These are phyloP conservation scores for Mallotus japonicus DNA, from an alignment of 441 rosid species.

Conservation along the genomic window DNA sequence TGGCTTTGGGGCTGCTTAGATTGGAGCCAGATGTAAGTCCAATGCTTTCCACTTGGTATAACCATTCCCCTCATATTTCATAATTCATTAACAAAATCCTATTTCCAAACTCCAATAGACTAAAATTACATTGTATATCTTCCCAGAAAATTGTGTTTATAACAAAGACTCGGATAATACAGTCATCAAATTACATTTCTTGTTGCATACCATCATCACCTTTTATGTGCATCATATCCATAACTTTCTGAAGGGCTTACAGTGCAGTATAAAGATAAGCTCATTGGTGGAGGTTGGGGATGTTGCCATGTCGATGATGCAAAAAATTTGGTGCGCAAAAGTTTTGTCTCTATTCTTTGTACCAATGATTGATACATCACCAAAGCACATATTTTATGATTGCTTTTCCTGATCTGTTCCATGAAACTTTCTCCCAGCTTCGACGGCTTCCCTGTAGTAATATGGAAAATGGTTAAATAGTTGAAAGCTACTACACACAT, in stretches of 20 bases:
- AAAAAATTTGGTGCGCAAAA: not conserved
- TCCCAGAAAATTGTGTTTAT: no score
- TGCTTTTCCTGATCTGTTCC: slow-evolving; percentile 38
- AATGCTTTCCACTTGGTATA: no score
- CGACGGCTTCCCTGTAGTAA: slow-evolving; percentile 74
- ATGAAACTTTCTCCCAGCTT: slow-evolving; percentile 75
- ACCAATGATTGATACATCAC: no score
- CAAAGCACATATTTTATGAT: slow-evolving; percentile 3
- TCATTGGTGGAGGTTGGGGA: not conserved
- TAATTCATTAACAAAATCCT: no score
- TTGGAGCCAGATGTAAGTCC: no score
- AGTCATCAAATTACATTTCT: not conserved
- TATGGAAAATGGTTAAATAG: not conserved
- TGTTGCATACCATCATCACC: not conserved
- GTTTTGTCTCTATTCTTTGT: not conserved
- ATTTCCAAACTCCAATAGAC: no score
- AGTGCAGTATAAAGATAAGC: not conserved
- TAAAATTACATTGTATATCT: no score
- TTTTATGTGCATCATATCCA: not conserved
- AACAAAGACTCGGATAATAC: not conserved
- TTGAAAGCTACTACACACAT: not conserved
- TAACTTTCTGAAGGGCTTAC: not conserved
- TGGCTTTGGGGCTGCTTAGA: no score
- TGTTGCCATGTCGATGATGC: not conserved
- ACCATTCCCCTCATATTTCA: no score